Evolutionary conservation across 768 basidiomycete genomes (phyloP).

Genomic region (Boletus barrowsii): DNA sequence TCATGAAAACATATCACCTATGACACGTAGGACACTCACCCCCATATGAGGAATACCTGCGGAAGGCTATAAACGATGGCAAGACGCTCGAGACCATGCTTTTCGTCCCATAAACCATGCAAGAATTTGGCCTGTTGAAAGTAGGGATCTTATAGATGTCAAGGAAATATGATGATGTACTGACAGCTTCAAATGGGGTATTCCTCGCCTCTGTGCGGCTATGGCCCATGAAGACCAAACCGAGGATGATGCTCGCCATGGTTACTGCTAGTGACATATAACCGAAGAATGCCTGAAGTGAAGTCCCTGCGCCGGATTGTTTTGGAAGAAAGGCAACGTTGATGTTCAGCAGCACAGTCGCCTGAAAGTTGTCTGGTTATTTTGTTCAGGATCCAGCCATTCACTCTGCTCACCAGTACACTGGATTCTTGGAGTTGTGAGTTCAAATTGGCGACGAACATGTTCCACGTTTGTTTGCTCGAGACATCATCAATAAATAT

Average conservation of each 20-base stretch:
- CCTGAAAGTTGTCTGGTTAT: conserved; percentile 30
- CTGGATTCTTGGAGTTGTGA: conserved; percentile 52
- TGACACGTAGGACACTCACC: conserved; percentile 36
- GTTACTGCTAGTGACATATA: conserved; percentile 44
- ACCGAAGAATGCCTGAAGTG: conserved; percentile 36
- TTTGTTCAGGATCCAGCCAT: neutral
- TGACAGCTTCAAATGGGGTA: conserved; percentile 36
- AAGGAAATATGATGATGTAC: conserved; percentile 3
- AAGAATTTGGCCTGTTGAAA: conserved; percentile 13
- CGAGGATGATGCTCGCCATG: conserved; percentile 42
- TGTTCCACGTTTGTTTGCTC: conserved; percentile 40
- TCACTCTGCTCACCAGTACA: conserved; percentile 42
- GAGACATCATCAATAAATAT: conserved; percentile 49
- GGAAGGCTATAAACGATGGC: conserved; percentile 55
- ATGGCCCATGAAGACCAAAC: conserved; percentile 44
- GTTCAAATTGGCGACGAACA: conserved; percentile 42
- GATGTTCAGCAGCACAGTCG: conserved; percentile 54
- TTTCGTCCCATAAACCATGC: conserved; percentile 18
- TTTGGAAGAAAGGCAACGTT: conserved; percentile 64
- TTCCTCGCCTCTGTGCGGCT: conserved; percentile 34
- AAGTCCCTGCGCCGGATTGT: conserved; percentile 31
- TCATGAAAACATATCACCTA: neutral
- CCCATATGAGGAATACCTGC: conserved; percentile 57
- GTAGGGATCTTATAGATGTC: neutral
- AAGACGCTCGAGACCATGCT: conserved; percentile 46